Base-by-base conservation (phyloP, 441 rosid species). In the Euphorbia celastroides region DNA sequence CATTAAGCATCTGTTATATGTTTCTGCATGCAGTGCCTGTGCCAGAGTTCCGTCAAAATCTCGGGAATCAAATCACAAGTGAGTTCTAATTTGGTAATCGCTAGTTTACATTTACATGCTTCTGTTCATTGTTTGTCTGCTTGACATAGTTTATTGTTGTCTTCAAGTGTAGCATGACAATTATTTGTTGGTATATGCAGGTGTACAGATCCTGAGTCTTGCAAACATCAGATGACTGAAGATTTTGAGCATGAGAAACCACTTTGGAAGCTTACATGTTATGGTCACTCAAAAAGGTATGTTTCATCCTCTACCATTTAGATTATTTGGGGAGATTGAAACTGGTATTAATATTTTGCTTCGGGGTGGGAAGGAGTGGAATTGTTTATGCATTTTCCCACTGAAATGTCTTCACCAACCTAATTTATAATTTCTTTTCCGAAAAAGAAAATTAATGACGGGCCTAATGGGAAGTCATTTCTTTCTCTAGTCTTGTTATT, bases 201-300 rank as follows among this genome's bases (percentile, higher is more conserved):
- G 65, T 94, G 99, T 84, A 86, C 86, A 3, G 96, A 91, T 83
- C 95, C 92, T 20, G 89, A 86, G 23, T 76, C 86, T 41, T 94
- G 99, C 78, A 88, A 79, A 75, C 81, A 75, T 50, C 2, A 80
- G 67, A 86, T 92, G 67, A 66, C 44, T 62, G 92, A 94, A 58
- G 99, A 94, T 82, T 85, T 81, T 77, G 82, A 89, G 81, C 73
- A 76, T 12, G 99, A 92, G 85, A 86, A 86, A 70, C 97, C 98
- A 16, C 75, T 87, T 75, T 94, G 99, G 98, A 89, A 82, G 82
- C 87, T 94, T 64, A 92, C 99, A 8, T 89, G 99, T 78, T 94
- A 94, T 57, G 78, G 83, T 50, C 99, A 94, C 81, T 82, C 74
- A 77, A 88, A 74, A 81, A 73, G 78, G 99, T 94, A 82, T 78